Conservation (phyloP, 2,329 filamentous ascomycete species). For the Sclerotinia glacialis region DNA sequence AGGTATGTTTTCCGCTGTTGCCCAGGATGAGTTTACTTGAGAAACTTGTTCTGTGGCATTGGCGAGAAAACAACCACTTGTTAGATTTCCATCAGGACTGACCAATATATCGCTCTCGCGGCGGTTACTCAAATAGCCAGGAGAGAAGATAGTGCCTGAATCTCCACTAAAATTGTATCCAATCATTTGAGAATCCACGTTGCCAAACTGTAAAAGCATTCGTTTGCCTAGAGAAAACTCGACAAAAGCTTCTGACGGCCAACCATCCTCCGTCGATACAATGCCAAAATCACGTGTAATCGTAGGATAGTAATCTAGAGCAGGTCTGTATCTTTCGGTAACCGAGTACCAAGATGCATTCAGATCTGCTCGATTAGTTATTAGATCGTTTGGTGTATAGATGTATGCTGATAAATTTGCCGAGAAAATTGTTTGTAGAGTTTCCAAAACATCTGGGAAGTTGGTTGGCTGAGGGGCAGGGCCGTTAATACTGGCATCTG, state of each 20-base stretch:
- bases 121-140: slow-evolving; percentile 44
- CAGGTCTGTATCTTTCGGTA: slow-evolving; percentile 44
- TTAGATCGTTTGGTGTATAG: slow-evolving; percentile 53
- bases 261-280: slow-evolving; percentile 54
- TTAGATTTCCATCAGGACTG: slow-evolving; percentile 43
- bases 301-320: slow-evolving; percentile 51
- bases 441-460: slow-evolving; percentile 46
- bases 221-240: slow-evolving; percentile 54
- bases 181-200: slow-evolving; percentile 55
- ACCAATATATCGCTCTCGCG: slow-evolving; percentile 38
- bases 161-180: slow-evolving; percentile 55
- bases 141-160: slow-evolving; percentile 50
- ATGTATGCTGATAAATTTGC: slow-evolving; percentile 49
- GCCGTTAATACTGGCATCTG: slow-evolving; percentile 45
- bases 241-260: slow-evolving; percentile 60
- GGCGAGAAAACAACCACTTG: slow-evolving; percentile 54
- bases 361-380: slow-evolving; percentile 52
- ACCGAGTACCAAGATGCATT: slow-evolving; percentile 57
- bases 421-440: slow-evolving; percentile 49
- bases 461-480: slow-evolving; percentile 42
- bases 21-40: slow-evolving; percentile 53
- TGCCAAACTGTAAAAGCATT: slow-evolving; percentile 54
- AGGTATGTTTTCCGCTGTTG: slow-evolving; percentile 39
- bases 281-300: slow-evolving; percentile 34
- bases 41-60: slow-evolving; percentile 44